phyloP scores from a whole-genome alignment of 495 filamentous ascomycete species.

The Clohesyomyces aquaticus region DNA sequence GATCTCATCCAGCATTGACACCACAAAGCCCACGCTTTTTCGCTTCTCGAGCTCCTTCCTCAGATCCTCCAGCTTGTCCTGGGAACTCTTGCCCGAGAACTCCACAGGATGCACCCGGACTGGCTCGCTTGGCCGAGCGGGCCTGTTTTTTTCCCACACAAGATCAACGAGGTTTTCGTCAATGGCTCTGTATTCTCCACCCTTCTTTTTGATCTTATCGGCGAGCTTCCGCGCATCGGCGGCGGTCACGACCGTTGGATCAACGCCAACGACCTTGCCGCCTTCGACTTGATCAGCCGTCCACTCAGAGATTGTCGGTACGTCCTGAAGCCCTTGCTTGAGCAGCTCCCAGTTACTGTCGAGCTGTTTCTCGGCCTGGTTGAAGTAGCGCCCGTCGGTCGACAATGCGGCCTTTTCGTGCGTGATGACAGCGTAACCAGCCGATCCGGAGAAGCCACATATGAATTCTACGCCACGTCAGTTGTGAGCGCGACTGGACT shows the following conservation, averaged over 20 bases:
- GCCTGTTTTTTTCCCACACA: constrained; percentile 78
- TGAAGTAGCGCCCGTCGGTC: constrained; percentile 98
- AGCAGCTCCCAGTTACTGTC: constrained; percentile 90
- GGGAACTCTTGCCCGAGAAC: constrained; percentile 80
- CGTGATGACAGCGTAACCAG: constrained; percentile 89
- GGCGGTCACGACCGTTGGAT: constrained; percentile 77
- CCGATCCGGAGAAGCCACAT: constrained; percentile 93
- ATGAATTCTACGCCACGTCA: constrained; percentile 68
- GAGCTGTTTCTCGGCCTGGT: constrained; percentile 91
- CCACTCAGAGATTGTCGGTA: constrained; percentile 99
- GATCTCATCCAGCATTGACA: constrained; percentile 96
- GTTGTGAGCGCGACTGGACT: constrained; percentile 1
- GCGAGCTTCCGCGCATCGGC: constrained; percentile 82
- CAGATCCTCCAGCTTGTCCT: constrained; percentile 83
- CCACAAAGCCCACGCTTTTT: constrained; percentile 82
- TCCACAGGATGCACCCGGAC: constrained; percentile 70
- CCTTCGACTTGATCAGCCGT: constrained; percentile 78
- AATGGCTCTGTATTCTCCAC: constrained; percentile 74
- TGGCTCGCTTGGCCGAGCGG: constrained; percentile 73
- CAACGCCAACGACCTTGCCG: constrained; percentile 87
- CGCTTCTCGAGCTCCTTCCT: constrained; percentile 91
- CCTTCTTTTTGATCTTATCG: constrained; percentile 86
- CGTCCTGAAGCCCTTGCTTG: constrained; percentile 90
- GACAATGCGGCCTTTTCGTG: constrained; percentile 84
- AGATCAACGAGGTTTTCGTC: constrained; percentile 82